Conservation (phyloP, 1,284 basidiomycete genomes). For the Coniferiporia weirii region DNA sequence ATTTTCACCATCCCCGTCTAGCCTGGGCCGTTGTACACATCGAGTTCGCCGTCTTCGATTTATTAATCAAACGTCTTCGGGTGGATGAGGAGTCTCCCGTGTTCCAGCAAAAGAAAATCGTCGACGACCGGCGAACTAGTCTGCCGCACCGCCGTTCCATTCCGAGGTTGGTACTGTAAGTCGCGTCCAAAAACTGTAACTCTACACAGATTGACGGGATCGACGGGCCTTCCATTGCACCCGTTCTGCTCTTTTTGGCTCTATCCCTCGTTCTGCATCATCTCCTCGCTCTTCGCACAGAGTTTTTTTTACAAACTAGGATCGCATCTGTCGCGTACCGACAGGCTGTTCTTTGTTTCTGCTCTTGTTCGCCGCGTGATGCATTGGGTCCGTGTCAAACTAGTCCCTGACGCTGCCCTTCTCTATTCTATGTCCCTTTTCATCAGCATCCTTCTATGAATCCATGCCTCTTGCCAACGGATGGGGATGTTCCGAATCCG, state of each 20-base stretch:
- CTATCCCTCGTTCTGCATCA: too few species aligned
- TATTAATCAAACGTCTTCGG: too few species aligned
- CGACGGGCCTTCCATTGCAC: not conserved
- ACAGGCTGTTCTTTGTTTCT: not conserved
- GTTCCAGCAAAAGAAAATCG: too few species aligned
- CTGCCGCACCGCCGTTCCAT: not conserved
- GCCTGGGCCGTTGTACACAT: too few species aligned
- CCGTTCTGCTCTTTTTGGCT: not conserved
- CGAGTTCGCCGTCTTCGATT: too few species aligned
- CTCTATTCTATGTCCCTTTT: not conserved
- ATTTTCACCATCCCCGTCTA: too few species aligned
- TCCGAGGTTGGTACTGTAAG: not conserved
- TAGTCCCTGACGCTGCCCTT: not conserved
- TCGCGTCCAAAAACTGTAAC: too few species aligned
- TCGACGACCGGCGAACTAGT: too few species aligned
- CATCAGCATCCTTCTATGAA: not conserved
- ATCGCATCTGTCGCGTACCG: too few species aligned
- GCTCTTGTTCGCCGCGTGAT: not conserved
- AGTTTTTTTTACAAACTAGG: too few species aligned
- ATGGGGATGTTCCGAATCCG: not conserved
- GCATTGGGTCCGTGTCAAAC: not conserved
- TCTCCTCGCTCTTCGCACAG: too few species aligned
- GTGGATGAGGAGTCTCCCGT: too few species aligned
- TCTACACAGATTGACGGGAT: not conserved
- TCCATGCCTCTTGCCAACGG: not conserved